Evolutionary conservation across 2,329 filamentous ascomycete genomes (phyloP).

Genomic region (Colletotrichum sp.): DNA sequence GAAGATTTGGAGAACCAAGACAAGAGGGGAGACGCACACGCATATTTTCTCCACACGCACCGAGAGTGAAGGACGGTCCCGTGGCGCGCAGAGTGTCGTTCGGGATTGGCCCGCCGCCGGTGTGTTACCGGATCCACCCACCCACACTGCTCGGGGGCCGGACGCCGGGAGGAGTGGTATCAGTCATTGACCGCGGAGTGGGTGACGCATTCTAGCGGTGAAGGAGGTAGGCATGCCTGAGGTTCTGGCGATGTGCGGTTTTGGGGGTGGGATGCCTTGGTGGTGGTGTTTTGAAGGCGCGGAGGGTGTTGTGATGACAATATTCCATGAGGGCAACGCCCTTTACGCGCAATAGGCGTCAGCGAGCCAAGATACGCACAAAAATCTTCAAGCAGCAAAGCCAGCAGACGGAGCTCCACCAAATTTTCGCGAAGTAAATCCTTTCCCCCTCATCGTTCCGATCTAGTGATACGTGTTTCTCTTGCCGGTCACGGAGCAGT

Average conservation of each 20-base stretch:
- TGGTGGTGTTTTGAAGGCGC: neutral
- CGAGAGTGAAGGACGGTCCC: neutral
- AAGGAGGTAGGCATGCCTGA: neutral
- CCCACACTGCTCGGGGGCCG: neutral
- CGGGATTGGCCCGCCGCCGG: neutral
- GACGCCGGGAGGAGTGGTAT: neutral
- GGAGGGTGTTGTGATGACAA: no score
- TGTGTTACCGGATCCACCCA: neutral
- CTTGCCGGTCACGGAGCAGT: no score
- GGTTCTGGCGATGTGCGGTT: neutral
- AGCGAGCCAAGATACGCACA: no score
- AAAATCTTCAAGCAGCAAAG: no score
- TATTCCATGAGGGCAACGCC: no score
- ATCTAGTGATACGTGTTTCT: no score
- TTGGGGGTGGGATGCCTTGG: neutral
- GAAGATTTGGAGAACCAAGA: neutral
- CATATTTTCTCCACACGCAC: neutral
- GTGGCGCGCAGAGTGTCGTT: neutral
- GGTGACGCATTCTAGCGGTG: slow-evolving; percentile 19
- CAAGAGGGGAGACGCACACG: neutral
- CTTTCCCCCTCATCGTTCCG: no score
- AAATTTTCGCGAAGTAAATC: no score
- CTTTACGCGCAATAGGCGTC: no score
- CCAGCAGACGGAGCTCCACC: no score
- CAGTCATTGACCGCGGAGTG: neutral